A percentile compares a stretch with the other conserved stretches of the same genome.
These are phyloP conservation scores for Paracoccidioides lutzii DNA, from an alignment of 2,329 filamentous ascomycete genomes.

Conservation along the genomic window DNA sequence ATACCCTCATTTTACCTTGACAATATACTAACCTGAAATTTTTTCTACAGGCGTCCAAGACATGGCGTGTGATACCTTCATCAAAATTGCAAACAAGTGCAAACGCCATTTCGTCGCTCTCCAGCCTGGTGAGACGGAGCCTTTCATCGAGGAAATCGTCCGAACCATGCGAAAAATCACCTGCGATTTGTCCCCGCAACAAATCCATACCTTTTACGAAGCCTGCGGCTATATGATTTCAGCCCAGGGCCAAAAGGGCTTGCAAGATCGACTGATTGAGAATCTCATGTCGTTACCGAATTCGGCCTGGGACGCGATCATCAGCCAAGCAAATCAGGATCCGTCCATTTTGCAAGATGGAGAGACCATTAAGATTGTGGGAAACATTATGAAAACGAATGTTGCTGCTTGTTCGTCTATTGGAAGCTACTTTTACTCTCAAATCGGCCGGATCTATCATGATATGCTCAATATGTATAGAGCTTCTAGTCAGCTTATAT, in stretches of 20 bases:
- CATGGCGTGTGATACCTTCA: slow-evolving; percentile 99
- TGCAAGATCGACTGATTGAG: slow-evolving; percentile 79
- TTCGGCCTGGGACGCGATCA: slow-evolving; percentile 89
- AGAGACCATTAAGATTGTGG: slow-evolving; percentile 95
- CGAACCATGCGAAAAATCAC: slow-evolving; percentile 93
- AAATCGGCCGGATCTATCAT: slow-evolving; percentile 93
- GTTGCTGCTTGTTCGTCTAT: slow-evolving; percentile 97
- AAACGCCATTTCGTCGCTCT: slow-evolving; percentile 93
- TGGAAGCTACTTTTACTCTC: slow-evolving; percentile 92
- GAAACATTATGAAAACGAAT: slow-evolving; percentile 99
- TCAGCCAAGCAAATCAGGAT: slow-evolving; percentile 71
- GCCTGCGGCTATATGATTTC: slow-evolving; percentile 99
- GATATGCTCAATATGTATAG: slow-evolving; percentile 99
- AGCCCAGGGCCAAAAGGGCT: slow-evolving; percentile 85
- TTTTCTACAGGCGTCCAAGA: slow-evolving; percentile 67
- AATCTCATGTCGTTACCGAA: slow-evolving; percentile 94
- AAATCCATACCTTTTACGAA: slow-evolving; percentile 98
- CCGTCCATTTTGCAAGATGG: slow-evolving; percentile 77
- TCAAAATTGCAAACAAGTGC: slow-evolving; percentile 98
- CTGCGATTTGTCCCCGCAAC: slow-evolving; percentile 84
- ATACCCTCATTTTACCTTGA: background rate
- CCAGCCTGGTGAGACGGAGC: slow-evolving; percentile 85
- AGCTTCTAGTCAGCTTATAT: slow-evolving; percentile 91
- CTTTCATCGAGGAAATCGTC: slow-evolving; percentile 98
- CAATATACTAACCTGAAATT: slow-evolving; percentile 17